Percentiles rank a stretch among this genome's conserved stretches.
Evolutionary conservation across 2,329 filamentous ascomycete species (phyloP).

Genomic region (Phymatotrichopsis omnivora): DNA sequence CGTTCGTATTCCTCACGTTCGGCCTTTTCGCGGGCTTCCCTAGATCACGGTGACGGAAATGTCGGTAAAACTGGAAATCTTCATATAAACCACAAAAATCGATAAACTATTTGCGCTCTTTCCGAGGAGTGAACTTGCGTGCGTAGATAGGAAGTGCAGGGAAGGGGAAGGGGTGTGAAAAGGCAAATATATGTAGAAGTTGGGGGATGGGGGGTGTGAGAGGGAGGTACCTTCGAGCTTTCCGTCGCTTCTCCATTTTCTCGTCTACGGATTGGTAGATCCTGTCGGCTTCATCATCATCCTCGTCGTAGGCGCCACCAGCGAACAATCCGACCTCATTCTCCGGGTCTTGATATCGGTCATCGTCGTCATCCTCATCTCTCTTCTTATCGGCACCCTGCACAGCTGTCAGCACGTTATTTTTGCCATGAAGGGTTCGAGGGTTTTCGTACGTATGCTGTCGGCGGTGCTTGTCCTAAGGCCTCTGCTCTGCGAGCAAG

Average conservation of each 20-base stretch:
- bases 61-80: constrained; percentile 71
- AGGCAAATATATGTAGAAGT: neutral
- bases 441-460: constrained; percentile 44
- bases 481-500: constrained; percentile 86
- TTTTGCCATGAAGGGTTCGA: neutral
- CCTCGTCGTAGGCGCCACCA: constrained; percentile 89
- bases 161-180: constrained; percentile 13
- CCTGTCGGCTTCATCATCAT: constrained; percentile 93
- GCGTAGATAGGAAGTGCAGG: constrained; percentile 22
- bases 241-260: constrained; percentile 86
- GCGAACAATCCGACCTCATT: constrained; percentile 95
- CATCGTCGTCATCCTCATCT: constrained; percentile 64
- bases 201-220: constrained; percentile 23
- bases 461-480: constrained; percentile 60
- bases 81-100: constrained; percentile 52
- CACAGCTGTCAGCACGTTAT: constrained; percentile 1
- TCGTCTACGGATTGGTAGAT: constrained; percentile 96
- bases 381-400: constrained; percentile 59
- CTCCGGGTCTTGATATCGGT: constrained; percentile 87
- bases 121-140: constrained; percentile 25
- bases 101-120: constrained; percentile 56
- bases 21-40: constrained; percentile 86
- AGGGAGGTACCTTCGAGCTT: constrained; percentile 62
- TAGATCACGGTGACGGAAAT: constrained; percentile 47
- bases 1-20: constrained; percentile 92